Evolutionary conservation across 2,329 filamentous ascomycete species (phyloP).

Genomic region (Fusarium beomiforme): DNA sequence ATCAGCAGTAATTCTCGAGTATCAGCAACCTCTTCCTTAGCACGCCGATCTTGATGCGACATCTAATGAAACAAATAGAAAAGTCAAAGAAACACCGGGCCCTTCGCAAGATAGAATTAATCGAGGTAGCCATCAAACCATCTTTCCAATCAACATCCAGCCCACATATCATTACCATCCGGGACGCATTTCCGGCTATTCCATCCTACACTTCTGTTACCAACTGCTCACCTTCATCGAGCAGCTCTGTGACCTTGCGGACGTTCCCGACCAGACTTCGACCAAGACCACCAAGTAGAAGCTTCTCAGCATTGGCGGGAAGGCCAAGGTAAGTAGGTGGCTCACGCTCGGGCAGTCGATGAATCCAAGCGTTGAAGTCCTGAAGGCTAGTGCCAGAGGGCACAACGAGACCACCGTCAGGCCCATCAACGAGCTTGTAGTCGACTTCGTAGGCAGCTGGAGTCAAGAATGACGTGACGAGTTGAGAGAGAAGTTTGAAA

Average conservation of each 20-base stretch:
- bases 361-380: slow-evolving; percentile 92
- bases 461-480: slow-evolving; percentile 84
- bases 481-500: slow-evolving; percentile 75
- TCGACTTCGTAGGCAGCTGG: slow-evolving; percentile 91
- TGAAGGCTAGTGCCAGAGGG: slow-evolving; percentile 83
- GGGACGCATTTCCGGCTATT: not conserved
- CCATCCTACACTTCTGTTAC: slow-evolving; percentile 69
- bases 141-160: not conserved
- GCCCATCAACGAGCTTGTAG: slow-evolving; percentile 83
- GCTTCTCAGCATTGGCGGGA: slow-evolving; percentile 95
- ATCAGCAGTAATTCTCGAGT: slow-evolving; percentile 21
- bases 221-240: slow-evolving; percentile 94
- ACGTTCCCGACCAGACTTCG: slow-evolving; percentile 85
- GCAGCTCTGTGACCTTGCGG: slow-evolving; percentile 82
- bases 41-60: slow-evolving; percentile 24
- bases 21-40: not conserved
- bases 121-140: not conserved
- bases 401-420: slow-evolving; percentile 72
- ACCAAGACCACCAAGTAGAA: slow-evolving; percentile 89
- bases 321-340: slow-evolving; percentile 94
- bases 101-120: slow-evolving; percentile 7
- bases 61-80: slow-evolving; percentile 18
- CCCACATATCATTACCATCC: not conserved
- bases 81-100: not conserved
- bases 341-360: slow-evolving; percentile 90